Conservation (phyloP, 2,329 filamentous ascomycete species). For the Truncatella angustata region DNA sequence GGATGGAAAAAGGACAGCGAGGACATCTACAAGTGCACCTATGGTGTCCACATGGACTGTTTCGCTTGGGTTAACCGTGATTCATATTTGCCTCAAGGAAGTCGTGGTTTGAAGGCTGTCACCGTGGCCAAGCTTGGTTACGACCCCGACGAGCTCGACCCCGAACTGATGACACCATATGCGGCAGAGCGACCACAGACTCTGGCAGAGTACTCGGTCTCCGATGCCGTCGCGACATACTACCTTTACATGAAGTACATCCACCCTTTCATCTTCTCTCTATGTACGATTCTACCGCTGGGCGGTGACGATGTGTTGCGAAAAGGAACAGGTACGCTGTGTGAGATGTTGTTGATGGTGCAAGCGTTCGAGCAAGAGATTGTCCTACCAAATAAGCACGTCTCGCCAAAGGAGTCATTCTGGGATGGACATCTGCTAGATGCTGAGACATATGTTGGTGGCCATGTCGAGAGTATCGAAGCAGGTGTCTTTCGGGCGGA, state of each 20-base stretch:
- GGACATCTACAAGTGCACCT: constrained; percentile 93
- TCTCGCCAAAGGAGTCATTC: constrained; percentile 86
- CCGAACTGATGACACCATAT: constrained; percentile 93
- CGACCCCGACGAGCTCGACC: constrained; percentile 95
- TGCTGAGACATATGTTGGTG: constrained; percentile 96
- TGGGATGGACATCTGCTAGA: constrained; percentile 96
- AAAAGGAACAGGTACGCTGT: constrained; percentile 97
- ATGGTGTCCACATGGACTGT: constrained; percentile 98
- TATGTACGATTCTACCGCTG: constrained; percentile 93
- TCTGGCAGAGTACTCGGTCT: constrained; percentile 95
- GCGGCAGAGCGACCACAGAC: constrained; percentile 90
- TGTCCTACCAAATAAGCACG: constrained; percentile 93
- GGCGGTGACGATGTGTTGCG: constrained; percentile 89
- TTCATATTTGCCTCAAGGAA: constrained; percentile 95
- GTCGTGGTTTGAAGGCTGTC: constrained; percentile 93
- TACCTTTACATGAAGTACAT: constrained; percentile 99
- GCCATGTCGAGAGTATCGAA: constrained; percentile 98
- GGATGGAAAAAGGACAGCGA: constrained; percentile 94
- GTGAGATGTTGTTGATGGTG: constrained; percentile 99
- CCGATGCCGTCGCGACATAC: constrained; percentile 97
- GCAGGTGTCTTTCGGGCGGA: constrained; percentile 95
- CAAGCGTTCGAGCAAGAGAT: constrained; percentile 93
- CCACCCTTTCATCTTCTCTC: constrained; percentile 98
- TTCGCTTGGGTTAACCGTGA: constrained; percentile 99
- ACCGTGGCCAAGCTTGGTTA: constrained; percentile 98